phyloP scores from a whole-genome alignment of 192 early-diverging fungal species.

The Phlyctochytrium bullatum region DNA sequence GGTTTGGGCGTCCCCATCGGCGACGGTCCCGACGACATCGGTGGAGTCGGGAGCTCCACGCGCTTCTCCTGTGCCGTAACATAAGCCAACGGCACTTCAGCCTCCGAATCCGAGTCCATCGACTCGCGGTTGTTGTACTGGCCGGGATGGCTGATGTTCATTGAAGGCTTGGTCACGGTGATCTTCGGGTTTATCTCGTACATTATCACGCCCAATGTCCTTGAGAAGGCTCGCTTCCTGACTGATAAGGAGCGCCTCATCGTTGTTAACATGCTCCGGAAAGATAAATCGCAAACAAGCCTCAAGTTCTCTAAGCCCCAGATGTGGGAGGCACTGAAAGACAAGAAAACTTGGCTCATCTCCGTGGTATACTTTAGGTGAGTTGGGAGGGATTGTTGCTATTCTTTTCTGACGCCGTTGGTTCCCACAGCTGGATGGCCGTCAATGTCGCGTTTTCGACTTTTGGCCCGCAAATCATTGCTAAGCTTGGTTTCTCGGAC shows the following conservation, averaged over 20 bases:
- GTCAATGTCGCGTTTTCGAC: not conserved
- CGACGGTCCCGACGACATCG: not conserved
- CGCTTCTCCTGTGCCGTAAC: no score
- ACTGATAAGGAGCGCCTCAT: not conserved
- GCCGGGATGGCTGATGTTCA: not conserved
- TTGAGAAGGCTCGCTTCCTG: not conserved
- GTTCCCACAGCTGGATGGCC: not conserved
- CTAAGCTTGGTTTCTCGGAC: conserved; percentile 7
- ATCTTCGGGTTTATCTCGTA: not conserved
- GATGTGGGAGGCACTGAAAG: conserved; percentile 12
- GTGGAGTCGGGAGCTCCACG: conserved; percentile 1
- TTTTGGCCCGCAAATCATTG: not conserved
- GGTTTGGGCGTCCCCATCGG: not conserved
- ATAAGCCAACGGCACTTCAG: no score
- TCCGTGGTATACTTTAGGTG: conserved; percentile 27
- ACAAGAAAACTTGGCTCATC: conserved; percentile 27
- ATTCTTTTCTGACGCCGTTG: conserved; percentile 8
- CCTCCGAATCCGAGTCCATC: no score
- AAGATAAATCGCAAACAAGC: conserved; percentile 19
- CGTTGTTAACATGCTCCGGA: conserved; percentile 23
- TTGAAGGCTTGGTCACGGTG: not conserved
- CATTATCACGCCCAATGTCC: not conserved
- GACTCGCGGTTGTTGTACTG: not conserved
- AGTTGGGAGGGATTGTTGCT: conserved; percentile 13
- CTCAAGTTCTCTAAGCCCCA: conserved; percentile 4